These are phyloP conservation scores for Ustilago trichophora DNA, from an alignment of 1,284 basidiomycete genomes.

Conservation along the genomic window DNA sequence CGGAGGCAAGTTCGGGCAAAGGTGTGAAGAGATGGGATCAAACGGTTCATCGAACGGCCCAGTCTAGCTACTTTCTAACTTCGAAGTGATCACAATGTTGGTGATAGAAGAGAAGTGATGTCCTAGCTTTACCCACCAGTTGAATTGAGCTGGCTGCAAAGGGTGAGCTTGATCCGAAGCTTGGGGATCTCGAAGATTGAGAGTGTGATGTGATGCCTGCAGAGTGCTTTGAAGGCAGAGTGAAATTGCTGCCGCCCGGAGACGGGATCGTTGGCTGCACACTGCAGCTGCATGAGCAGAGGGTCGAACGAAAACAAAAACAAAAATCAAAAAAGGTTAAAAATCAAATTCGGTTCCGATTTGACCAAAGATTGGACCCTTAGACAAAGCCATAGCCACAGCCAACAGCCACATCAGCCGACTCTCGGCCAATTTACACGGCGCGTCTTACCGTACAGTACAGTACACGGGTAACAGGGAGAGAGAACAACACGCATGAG, in stretches of 20 bases:
- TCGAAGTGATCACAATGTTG: too few species aligned
- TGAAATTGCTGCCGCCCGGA: neutral
- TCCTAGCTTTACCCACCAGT: too few species aligned
- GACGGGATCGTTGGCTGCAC: neutral
- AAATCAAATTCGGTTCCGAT: neutral
- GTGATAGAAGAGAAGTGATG: neutral
- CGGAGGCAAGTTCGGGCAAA: neutral
- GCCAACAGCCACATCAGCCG: too few species aligned
- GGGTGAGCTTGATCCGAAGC: too few species aligned
- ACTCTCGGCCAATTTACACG: neutral
- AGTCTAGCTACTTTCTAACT: neutral
- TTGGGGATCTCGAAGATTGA: too few species aligned
- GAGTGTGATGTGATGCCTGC: too few species aligned
- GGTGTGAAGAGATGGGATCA: neutral
- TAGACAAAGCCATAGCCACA: too few species aligned
- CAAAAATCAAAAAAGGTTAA: neutral
- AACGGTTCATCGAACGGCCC: slow-evolving; percentile 2
- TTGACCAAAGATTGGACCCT: neutral
- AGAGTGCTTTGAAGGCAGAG: too few species aligned
- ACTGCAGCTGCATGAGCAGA: neutral
- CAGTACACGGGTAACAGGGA: too few species aligned
- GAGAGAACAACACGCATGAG: slow-evolving; percentile 14
- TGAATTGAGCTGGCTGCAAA: too few species aligned
- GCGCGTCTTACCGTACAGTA: too few species aligned
- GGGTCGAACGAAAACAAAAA: neutral